phyloP scores from a whole-genome alignment of 2,329 filamentous ascomycete species.

The Cercospora sp. region DNA sequence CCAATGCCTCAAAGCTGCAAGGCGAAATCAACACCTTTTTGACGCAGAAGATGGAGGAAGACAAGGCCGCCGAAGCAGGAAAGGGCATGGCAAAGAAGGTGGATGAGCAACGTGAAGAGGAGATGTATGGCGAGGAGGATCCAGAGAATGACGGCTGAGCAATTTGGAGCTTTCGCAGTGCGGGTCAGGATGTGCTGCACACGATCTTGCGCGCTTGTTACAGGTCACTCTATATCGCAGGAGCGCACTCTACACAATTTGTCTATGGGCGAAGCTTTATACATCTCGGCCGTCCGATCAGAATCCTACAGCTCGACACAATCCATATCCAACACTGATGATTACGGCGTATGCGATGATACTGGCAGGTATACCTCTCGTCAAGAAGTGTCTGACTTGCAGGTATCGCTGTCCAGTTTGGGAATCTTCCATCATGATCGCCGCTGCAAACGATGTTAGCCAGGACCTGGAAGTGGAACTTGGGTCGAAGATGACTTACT shows the following conservation, averaged over 20 bases:
- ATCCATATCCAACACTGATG: conserved; percentile 83
- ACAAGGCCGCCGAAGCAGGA: conserved; percentile 56
- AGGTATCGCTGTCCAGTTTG: conserved; percentile 89
- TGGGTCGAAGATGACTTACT: conserved; percentile 65
- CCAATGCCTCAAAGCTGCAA: conserved; percentile 62
- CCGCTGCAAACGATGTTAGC: conserved; percentile 58
- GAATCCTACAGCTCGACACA: conserved; percentile 76
- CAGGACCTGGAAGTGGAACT: neutral
- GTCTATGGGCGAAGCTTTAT: conserved; percentile 4
- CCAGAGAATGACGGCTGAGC: conserved; percentile 54
- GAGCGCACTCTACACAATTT: conserved; percentile 3
- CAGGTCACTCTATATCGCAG: neutral
- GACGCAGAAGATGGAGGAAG: conserved; percentile 72
- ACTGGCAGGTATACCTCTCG: conserved; percentile 84
- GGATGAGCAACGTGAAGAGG: conserved; percentile 52
- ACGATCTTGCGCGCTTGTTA: neutral
- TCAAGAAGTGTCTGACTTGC: conserved; percentile 90
- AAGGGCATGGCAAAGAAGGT: conserved; percentile 32
- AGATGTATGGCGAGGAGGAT: conserved; percentile 84
- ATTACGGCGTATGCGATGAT: conserved; percentile 79
- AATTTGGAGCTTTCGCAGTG: neutral
- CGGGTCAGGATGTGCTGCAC: neutral
- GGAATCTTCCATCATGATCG: conserved; percentile 98
- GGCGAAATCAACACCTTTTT: conserved; percentile 68
- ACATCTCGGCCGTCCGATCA: conserved; percentile 39